Evolutionary conservation across 805 yeast genomes (phyloP).

Genomic region (Metschnikowia peoriensis): DNA sequence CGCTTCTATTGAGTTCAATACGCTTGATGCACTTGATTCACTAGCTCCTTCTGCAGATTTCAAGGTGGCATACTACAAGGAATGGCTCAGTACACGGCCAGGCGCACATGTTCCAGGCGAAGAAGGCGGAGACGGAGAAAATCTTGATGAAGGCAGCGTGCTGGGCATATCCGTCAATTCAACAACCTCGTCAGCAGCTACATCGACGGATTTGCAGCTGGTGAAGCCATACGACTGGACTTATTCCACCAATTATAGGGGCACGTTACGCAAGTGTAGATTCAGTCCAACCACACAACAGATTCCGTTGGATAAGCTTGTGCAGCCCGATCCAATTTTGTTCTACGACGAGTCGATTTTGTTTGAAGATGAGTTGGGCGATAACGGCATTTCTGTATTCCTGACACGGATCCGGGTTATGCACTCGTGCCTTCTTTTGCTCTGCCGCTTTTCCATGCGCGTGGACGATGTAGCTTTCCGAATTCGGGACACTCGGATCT

Average conservation of each 20-base stretch:
- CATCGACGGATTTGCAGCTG: constrained; percentile 43
- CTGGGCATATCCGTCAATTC: too few relatives aligned
- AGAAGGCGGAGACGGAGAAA: neutral
- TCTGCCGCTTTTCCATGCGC: constrained; percentile 77
- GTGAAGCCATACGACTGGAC: constrained; percentile 96
- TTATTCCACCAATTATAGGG: constrained; percentile 76
- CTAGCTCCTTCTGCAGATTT: constrained; percentile 34
- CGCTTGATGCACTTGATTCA: constrained; percentile 64
- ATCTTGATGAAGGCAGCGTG: neutral
- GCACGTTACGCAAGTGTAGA: constrained; percentile 39
- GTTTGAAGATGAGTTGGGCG: constrained; percentile 95
- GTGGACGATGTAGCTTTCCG: constrained; percentile 88
- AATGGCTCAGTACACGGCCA: constrained; percentile 58
- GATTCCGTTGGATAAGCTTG: constrained; percentile 71
- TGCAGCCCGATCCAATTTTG: constrained; percentile 77
- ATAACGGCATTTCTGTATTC: constrained; percentile 83
- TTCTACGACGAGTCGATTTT: constrained; percentile 86
- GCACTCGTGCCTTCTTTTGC: constrained; percentile 71
- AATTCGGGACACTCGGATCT: constrained; percentile 81
- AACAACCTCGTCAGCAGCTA: too few relatives aligned
- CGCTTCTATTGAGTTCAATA: constrained; percentile 61
- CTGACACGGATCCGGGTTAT: constrained; percentile 84
- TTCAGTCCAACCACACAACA: constrained; percentile 23
- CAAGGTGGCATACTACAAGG: constrained; percentile 79
- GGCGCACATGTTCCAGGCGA: constrained; percentile 10